Base-by-base conservation (phyloP, 768 basidiomycete species). In the Rubroboletus satanas region DNA sequence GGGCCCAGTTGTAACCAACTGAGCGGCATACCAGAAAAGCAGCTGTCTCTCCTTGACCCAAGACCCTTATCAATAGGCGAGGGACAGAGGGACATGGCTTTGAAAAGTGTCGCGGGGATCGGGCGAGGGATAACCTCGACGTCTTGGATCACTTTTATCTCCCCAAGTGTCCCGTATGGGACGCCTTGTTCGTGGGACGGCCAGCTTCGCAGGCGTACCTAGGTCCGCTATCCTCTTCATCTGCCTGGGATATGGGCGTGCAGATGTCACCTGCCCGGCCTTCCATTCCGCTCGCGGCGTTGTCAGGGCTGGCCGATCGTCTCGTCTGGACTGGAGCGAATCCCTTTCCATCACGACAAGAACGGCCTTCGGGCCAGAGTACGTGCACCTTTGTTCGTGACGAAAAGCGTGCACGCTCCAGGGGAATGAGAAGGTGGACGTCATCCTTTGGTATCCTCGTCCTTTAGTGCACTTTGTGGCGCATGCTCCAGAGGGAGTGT, bases 1-100 rank as follows among this genome's bases (percentile, higher is more conserved):
- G 85, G 75, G 79, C 71, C 82, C 74, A 73, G 78, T 72, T 73
- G 71, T 79, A 79, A 85, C 64, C 67, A 62, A 73, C 76, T 74
- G 74, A 81, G 78, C 79, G 77, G 71, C 82, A 79, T 80, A 88
- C 83, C 84, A 85, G 85, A 84, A 80, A 88, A 71, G 58, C 74
- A 72, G 61, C 64, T 7, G 28, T 61, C 55, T 59, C 55, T 64
- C 63, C 58, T 57, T 58, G 58, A 71, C 61, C 75, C 57, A 78
- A 79, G 80, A 82, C 74, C 73, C 71, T 73, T 55, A 32, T 56
- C 5, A 17, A 28, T 31, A 46, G 64, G 62, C 49, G 62, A 66
- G 65, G 65, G 1, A 5, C 18, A 31, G 58, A 64, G 54, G 52
- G 37, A 14, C 15, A 11, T 7, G 32, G 54, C 54, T 74, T 80